Conservation (phyloP, 2,329 filamentous ascomycete genomes). For the Aureobasidium uvarum region DNA sequence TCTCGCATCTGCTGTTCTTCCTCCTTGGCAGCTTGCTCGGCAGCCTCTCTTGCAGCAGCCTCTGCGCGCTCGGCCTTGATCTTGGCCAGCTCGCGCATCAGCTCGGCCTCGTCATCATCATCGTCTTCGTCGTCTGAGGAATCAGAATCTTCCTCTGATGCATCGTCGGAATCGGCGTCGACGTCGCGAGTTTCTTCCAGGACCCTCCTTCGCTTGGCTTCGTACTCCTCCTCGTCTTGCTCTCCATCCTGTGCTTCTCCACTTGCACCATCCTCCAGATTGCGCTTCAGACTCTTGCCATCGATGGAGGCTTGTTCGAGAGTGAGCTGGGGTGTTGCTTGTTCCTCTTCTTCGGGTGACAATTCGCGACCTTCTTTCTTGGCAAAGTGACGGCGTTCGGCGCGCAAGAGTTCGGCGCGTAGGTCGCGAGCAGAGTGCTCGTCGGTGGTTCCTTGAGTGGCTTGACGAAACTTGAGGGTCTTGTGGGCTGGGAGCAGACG, state of each 20-base stretch:
- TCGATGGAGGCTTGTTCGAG: slow-evolving; percentile 48
- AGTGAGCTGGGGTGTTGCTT: slow-evolving; percentile 36
- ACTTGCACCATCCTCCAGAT: slow-evolving; percentile 55
- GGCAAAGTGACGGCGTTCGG: slow-evolving; percentile 82
- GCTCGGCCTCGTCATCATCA: slow-evolving; percentile 77
- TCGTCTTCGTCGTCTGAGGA: slow-evolving; percentile 71
- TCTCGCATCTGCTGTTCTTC: slow-evolving; percentile 81
- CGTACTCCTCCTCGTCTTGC: slow-evolving; percentile 60
- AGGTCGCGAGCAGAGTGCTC: slow-evolving; percentile 73
- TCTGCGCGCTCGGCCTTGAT: slow-evolving; percentile 84
- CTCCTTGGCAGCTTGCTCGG: slow-evolving; percentile 74
- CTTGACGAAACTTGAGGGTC: slow-evolving; percentile 81
- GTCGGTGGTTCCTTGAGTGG: slow-evolving; percentile 84
- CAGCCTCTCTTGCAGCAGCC: slow-evolving; percentile 77
- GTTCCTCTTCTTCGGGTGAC: slow-evolving; percentile 41
- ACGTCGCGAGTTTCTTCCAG: slow-evolving; percentile 84
- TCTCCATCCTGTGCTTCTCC: slow-evolving; percentile 42
- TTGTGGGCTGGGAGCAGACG: slow-evolving; percentile 92
- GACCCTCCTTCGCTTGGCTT: slow-evolving; percentile 80
- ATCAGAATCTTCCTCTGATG: slow-evolving; percentile 39
- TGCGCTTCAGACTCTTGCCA: slow-evolving; percentile 57
- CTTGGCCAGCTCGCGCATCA: slow-evolving; percentile 90
- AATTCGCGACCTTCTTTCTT: slow-evolving; percentile 68
- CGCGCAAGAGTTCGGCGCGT: slow-evolving; percentile 81
- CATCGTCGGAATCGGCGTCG: slow-evolving; percentile 70